These are phyloP conservation scores for Gypsophila paniculata DNA, from an alignment of 179 eudicot species.

Conservation along the genomic window DNA sequence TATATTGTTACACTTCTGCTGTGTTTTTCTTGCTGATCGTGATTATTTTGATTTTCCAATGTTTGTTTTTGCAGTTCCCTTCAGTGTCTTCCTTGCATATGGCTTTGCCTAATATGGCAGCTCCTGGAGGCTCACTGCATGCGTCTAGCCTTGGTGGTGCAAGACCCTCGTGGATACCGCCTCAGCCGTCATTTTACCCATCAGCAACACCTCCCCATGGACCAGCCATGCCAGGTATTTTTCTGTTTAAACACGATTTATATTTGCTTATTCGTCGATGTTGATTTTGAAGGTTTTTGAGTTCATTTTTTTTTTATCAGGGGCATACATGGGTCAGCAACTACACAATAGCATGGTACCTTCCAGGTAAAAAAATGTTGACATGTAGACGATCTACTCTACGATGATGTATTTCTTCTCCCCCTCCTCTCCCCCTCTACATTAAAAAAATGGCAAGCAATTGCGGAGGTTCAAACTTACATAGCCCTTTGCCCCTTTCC, in stretches of 20 bases:
- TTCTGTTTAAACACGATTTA: background rate
- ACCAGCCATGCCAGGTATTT: slow-evolving; percentile 38
- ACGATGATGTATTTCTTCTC: background rate
- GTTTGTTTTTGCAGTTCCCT: slow-evolving; percentile 51
- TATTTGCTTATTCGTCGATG: background rate
- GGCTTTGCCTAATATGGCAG: slow-evolving; percentile 51
- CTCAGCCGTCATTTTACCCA: slow-evolving; percentile 47
- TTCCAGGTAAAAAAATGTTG: slow-evolving; percentile 38
- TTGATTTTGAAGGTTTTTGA: background rate
- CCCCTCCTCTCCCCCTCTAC: background rate
- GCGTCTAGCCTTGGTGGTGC: slow-evolving; percentile 38
- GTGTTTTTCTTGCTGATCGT: background rate
- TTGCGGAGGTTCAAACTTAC: background rate
- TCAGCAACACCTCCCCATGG: slow-evolving; percentile 41
- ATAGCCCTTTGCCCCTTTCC: background rate
- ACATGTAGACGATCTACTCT: background rate
- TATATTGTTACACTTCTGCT: background rate
- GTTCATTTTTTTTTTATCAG: slow-evolving; percentile 36
- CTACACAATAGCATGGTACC: slow-evolving; percentile 38
- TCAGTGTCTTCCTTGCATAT: slow-evolving; percentile 64
- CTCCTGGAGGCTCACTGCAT: slow-evolving; percentile 44
- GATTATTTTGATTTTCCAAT: slow-evolving; percentile 11
- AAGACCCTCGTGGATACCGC: slow-evolving; percentile 41
- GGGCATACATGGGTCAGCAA: slow-evolving; percentile 57
- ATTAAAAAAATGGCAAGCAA: background rate